phyloP scores from a whole-genome alignment of 2,329 filamentous ascomycete genomes.

The Rhinocladiella similis region DNA sequence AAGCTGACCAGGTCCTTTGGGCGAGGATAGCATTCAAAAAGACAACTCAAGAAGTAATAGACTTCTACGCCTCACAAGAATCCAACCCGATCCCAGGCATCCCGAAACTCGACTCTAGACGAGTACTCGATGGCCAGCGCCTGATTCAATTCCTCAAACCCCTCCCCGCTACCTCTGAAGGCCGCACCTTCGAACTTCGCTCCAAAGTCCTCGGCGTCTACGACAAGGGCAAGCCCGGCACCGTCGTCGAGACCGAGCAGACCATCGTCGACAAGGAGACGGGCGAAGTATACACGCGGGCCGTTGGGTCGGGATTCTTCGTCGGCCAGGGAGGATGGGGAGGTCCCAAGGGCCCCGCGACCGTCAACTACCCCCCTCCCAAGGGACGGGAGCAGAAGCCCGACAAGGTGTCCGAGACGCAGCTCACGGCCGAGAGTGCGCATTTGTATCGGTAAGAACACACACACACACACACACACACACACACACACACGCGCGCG shows the following conservation, averaged over 20 bases:
- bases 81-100: slow-evolving; percentile 70
- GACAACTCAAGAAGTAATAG: slow-evolving; percentile 71
- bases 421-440: slow-evolving; percentile 71
- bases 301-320: slow-evolving; percentile 72
- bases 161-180: slow-evolving; percentile 69
- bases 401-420: slow-evolving; percentile 68
- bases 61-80: slow-evolving; percentile 75
- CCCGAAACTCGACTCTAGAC: slow-evolving; percentile 71
- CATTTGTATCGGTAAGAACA: slow-evolving; percentile 65
- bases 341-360: slow-evolving; percentile 84
- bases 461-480: too few species aligned
- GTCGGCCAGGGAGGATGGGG: slow-evolving; percentile 82
- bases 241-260: slow-evolving; percentile 77
- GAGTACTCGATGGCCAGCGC: slow-evolving; percentile 82
- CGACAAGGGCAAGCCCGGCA: slow-evolving; percentile 83
- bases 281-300: slow-evolving; percentile 70
- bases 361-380: slow-evolving; percentile 75
- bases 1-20: background rate
- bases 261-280: slow-evolving; percentile 69
- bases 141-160: slow-evolving; percentile 75
- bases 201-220: slow-evolving; percentile 81
- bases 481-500: too few species aligned
- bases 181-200: slow-evolving; percentile 72
- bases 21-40: slow-evolving; percentile 67
- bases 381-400: slow-evolving; percentile 61